Conservation (phyloP, 2,329 filamentous ascomycete species). For the Ophiostoma ulmi region DNA sequence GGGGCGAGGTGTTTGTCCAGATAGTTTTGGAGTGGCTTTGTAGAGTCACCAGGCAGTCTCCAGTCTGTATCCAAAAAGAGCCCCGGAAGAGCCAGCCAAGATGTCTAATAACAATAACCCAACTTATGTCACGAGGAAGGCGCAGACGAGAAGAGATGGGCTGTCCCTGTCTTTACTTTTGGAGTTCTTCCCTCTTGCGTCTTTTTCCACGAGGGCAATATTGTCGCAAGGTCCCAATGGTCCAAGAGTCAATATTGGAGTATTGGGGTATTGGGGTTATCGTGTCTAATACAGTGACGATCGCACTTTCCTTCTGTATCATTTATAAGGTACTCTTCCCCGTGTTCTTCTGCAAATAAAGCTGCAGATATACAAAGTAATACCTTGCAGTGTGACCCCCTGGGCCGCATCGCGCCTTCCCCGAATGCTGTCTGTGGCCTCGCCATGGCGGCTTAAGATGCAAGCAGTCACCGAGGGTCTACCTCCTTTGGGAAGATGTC, state of each 20-base stretch:
- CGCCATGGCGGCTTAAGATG: not conserved
- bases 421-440: not conserved
- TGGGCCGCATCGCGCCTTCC: not conserved
- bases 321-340: not conserved
- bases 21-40: not conserved
- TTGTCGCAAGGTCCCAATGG: not conserved
- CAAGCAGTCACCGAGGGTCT: not conserved
- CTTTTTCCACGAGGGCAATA: not conserved
- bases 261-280: not conserved
- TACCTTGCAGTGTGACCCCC: not conserved
- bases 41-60: not conserved
- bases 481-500: not conserved
- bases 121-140: not conserved
- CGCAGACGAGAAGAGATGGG: not conserved
- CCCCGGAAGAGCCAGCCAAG: not conserved
- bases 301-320: conserved; percentile 3
- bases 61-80: not conserved
- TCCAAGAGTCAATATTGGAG: not conserved
- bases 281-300: not conserved
- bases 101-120: not conserved
- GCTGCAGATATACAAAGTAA: not conserved
- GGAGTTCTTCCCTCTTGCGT: not conserved
- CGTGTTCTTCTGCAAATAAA: not conserved
- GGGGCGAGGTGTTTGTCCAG: not conserved
- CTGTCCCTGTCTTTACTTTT: not conserved